Evolutionary conservation across 73 alveolate genomes (phyloP).

Genomic region (Stentor roeselii): DNA sequence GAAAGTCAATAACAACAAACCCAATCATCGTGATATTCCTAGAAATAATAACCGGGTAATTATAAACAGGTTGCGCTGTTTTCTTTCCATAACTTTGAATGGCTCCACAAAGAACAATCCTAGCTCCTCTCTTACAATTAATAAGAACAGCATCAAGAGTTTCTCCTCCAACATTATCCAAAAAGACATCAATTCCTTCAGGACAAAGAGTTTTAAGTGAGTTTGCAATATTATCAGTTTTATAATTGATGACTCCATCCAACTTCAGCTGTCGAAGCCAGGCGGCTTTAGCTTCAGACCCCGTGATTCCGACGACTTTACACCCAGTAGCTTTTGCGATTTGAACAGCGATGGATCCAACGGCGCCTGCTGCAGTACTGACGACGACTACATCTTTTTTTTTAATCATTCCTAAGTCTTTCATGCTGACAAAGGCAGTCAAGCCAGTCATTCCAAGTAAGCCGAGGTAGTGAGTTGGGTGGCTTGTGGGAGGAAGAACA

Average conservation of each 20-base stretch:
- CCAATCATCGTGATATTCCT: slow-evolving; percentile 59
- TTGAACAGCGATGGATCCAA: slow-evolving; percentile 70
- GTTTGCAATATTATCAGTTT: slow-evolving; percentile 32
- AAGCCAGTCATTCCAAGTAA: slow-evolving; percentile 16
- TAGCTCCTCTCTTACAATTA: slow-evolving; percentile 42
- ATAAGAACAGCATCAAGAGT: slow-evolving; percentile 55
- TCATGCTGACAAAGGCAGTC: background rate
- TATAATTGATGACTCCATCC: slow-evolving; percentile 64
- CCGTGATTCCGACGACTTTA: slow-evolving; percentile 65
- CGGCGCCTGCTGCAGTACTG: slow-evolving; percentile 84
- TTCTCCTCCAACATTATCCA: slow-evolving; percentile 79
- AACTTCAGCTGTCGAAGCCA: slow-evolving; percentile 54
- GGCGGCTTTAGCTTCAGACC: slow-evolving; percentile 43
- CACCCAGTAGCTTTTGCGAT: slow-evolving; percentile 59
- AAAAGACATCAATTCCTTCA: slow-evolving; percentile 64
- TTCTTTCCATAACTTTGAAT: slow-evolving; percentile 38
- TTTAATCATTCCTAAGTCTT: slow-evolving; percentile 34
- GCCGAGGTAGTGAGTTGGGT: slow-evolving; percentile 21
- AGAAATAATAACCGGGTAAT: slow-evolving; percentile 58
- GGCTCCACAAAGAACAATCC: slow-evolving; percentile 54
- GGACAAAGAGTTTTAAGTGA: slow-evolving; percentile 45
- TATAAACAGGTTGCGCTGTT: slow-evolving; percentile 46
- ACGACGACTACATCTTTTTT: slow-evolving; percentile 61
- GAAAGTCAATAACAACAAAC: slow-evolving; percentile 60
- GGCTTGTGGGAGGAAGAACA: background rate